Conservation (phyloP, 805 yeast genomes). For the Candida parachauliodes region DNA sequence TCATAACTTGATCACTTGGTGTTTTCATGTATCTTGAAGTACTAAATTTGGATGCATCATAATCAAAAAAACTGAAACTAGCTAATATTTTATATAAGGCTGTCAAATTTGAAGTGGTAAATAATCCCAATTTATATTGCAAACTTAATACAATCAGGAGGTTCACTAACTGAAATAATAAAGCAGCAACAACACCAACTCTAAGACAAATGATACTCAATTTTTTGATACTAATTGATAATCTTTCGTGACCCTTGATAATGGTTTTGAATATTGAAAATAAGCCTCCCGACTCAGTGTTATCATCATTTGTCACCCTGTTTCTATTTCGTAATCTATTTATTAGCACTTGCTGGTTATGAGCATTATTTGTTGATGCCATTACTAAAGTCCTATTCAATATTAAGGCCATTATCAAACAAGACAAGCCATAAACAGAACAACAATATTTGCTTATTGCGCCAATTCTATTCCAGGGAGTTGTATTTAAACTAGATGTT, state of each 20-base stretch:
- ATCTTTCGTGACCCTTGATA: background rate
- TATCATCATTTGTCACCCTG: background rate
- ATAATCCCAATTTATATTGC: constrained; percentile 14
- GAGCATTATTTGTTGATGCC: constrained; percentile 31
- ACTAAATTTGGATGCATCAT: constrained; percentile 19
- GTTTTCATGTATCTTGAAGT: constrained; percentile 28
- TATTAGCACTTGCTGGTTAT: constrained; percentile 19
- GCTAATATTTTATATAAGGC: constrained; percentile 15
- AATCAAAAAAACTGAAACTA: constrained; percentile 17
- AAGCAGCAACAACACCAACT: constrained; percentile 21
- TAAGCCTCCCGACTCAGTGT: background rate
- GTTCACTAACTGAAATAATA: constrained; percentile 22
- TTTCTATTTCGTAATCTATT: constrained; percentile 10
- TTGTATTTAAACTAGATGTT: constrained; percentile 5
- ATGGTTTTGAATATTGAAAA: background rate
- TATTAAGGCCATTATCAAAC: constrained; percentile 35
- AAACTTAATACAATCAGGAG: constrained; percentile 32
- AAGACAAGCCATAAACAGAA: constrained; percentile 34
- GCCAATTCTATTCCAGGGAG: constrained; percentile 13
- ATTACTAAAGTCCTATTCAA: constrained; percentile 35
- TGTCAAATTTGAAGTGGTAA: constrained; percentile 2
- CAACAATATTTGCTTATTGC: constrained; percentile 27
- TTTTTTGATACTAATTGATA: constrained; percentile 16
- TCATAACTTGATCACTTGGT: constrained; percentile 22
- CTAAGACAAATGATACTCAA: constrained; percentile 25